Percentiles rank a stretch among this genome's conserved stretches.
Conservation (phyloP, 345 rosid species). For the Triadica sebifera region DNA sequence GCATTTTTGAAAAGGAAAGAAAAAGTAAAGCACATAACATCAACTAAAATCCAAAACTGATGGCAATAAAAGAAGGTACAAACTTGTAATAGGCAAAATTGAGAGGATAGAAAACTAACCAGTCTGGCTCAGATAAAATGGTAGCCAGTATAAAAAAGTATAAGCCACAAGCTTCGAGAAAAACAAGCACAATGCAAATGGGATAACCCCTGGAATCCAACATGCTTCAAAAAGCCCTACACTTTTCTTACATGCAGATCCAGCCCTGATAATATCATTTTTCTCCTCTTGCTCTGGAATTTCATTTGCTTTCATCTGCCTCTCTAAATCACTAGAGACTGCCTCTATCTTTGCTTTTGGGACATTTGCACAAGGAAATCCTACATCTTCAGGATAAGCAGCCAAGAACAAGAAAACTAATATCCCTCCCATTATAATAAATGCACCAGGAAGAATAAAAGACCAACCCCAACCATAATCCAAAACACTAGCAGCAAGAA, state of each 20-base stretch:
- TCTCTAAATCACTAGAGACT: conserved; percentile 48
- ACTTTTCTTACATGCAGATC: conserved; percentile 54
- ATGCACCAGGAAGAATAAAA: conserved; percentile 70
- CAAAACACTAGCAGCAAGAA: conserved; percentile 87
- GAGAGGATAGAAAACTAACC: conserved; percentile 35
- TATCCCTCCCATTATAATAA: conserved; percentile 66
- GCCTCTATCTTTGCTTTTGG: conserved; percentile 9
- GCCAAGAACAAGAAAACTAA: conserved; percentile 75
- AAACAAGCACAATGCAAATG: conserved; percentile 83
- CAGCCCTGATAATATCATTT: neutral
- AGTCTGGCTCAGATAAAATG: conserved; percentile 90
- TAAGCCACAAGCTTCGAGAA: conserved; percentile 92
- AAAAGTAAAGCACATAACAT: neutral
- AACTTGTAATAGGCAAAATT: conserved; percentile 1
- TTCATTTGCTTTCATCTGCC: conserved; percentile 24
- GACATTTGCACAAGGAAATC: conserved; percentile 48
- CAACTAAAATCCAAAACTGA: neutral
- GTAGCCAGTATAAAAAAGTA: conserved; percentile 89
- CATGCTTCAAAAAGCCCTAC: conserved; percentile 86
- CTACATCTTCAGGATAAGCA: conserved; percentile 93
- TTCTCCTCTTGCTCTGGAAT: conserved; percentile 15
- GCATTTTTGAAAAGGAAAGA: neutral
- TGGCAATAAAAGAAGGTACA: neutral
- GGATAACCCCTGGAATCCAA: conserved; percentile 87
- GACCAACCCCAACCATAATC: conserved; percentile 97